phyloP scores from a whole-genome alignment of 2,329 filamentous ascomycete species.

The Leptosphaerulina australis region DNA sequence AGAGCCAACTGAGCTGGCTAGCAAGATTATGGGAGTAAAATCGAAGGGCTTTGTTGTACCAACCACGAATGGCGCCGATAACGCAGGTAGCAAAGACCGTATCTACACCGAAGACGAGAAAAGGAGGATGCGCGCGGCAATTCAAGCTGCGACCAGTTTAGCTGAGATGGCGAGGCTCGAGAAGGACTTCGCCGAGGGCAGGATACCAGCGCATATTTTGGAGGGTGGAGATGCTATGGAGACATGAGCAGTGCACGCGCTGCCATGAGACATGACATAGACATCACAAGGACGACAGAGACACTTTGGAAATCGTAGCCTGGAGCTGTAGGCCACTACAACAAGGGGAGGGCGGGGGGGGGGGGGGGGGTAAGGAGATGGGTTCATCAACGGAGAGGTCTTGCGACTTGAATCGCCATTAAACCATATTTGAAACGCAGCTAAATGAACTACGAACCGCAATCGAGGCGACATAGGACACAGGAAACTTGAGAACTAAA shows the following conservation, averaged over 20 bases:
- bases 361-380: too few relatives aligned
- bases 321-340: not conserved
- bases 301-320: not conserved
- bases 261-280: not conserved
- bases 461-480: not conserved
- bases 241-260: conserved; percentile 20
- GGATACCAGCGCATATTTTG: conserved; percentile 64
- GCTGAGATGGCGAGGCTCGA: conserved; percentile 90
- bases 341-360: not conserved
- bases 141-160: conserved; percentile 85
- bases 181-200: conserved; percentile 88
- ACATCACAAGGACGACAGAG: not conserved
- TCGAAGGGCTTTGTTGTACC: conserved; percentile 73
- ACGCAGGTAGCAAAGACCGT: conserved; percentile 60
- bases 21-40: conserved; percentile 78
- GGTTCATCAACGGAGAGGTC: too few relatives aligned
- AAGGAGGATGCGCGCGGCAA: conserved; percentile 82
- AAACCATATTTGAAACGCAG: not conserved
- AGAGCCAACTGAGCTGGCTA: conserved; percentile 78
- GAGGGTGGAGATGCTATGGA: conserved; percentile 40
- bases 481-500: too few relatives aligned
- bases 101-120: conserved; percentile 86
- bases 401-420: not conserved
- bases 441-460: not conserved
- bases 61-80: conserved; percentile 42